Percentiles rank a stretch among this genome's conserved stretches.
Conservation (phyloP, 176 grass and related monocot genomes). For the Bromus sterilis region DNA sequence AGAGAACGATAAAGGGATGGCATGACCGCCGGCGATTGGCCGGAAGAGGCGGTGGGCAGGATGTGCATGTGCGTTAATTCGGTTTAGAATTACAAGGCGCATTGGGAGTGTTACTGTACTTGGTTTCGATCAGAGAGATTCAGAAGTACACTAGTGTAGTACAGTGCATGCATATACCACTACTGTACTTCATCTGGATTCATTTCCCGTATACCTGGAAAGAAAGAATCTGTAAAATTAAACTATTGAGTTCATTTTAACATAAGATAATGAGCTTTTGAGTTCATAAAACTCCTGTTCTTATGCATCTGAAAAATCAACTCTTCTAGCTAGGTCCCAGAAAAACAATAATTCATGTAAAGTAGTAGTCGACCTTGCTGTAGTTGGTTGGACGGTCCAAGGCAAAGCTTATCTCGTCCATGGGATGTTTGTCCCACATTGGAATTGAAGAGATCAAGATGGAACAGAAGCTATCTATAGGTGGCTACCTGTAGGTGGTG, state of each 20-base stretch:
- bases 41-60: constrained; percentile 35
- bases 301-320: background rate
- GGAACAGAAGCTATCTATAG: constrained; percentile 41
- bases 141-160: background rate
- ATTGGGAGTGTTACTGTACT: constrained; percentile 37
- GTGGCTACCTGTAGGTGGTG: constrained; percentile 28
- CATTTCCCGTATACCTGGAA: constrained; percentile 13
- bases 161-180: background rate
- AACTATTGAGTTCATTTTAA: background rate
- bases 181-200: background rate
- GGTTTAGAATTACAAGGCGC: constrained; percentile 51
- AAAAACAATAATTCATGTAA: constrained; percentile 7
- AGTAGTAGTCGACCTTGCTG: background rate
- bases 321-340: background rate
- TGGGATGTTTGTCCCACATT: constrained; percentile 29
- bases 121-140: constrained; percentile 13
- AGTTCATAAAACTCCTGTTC: background rate
- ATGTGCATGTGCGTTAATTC: constrained; percentile 27
- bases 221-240: constrained; percentile 4
- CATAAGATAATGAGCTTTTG: background rate
- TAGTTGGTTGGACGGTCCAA: constrained; percentile 25
- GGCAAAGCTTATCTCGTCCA: constrained; percentile 25
- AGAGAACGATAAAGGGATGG: constrained; percentile 6
- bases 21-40: constrained; percentile 37
- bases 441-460: constrained; percentile 20